These are phyloP conservation scores for Ganoderma meredithae DNA, from an alignment of 1,284 basidiomycete genomes.

Conservation along the genomic window DNA sequence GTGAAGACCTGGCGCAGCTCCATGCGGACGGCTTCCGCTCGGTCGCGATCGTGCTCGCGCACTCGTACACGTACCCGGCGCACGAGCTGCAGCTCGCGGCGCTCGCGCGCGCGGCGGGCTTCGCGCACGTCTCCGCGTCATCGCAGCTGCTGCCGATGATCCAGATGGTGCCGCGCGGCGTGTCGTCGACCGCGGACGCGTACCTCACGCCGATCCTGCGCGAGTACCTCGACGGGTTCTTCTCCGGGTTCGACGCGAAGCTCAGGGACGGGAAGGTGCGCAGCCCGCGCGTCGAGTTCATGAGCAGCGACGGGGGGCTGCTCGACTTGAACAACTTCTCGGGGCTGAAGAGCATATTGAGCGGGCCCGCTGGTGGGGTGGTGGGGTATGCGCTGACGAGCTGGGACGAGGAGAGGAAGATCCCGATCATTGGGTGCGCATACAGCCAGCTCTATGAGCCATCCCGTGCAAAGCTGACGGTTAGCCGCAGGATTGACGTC, in stretches of 20 bases:
- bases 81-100: conserved; percentile 81
- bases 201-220: conserved; percentile 93
- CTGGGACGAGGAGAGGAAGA: conserved; percentile 73
- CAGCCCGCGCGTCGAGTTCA: conserved; percentile 79
- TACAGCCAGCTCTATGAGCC: conserved; percentile 5
- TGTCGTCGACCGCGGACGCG: conserved; percentile 94
- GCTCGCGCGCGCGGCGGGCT: conserved; percentile 83
- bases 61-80: conserved; percentile 91
- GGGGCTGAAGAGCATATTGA: conserved; percentile 88
- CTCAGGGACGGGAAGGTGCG: conserved; percentile 56
- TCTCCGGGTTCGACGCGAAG: conserved; percentile 84
- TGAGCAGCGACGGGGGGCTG: conserved; percentile 90
- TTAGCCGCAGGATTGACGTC: conserved; percentile 66
- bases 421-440: conserved; percentile 78
- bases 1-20: conserved; percentile 69
- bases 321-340: conserved; percentile 87
- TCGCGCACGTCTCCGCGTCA: conserved; percentile 89
- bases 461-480: neutral
- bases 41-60: conserved; percentile 86
- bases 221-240: conserved; percentile 93
- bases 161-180: conserved; percentile 92
- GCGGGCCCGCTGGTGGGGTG: conserved; percentile 89
- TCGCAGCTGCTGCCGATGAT: conserved; percentile 93
- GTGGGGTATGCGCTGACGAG: conserved; percentile 88
- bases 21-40: conserved; percentile 84